Percentiles rank a stretch among this genome's conserved stretches.
Conservation (phyloP, 176 grass and related monocot genomes). For the Thalia dealbata region DNA sequence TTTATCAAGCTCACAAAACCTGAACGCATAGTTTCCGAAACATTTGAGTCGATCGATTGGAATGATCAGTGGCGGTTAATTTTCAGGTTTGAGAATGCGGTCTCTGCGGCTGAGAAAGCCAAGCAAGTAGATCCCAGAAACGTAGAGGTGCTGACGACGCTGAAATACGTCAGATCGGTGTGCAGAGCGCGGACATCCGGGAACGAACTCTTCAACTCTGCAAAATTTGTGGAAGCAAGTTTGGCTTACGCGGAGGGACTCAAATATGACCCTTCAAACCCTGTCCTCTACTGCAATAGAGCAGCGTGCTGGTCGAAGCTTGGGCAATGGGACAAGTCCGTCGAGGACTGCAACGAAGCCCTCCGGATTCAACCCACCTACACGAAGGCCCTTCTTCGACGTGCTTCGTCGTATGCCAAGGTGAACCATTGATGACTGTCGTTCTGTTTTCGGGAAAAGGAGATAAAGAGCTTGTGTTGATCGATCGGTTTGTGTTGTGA, state of each 20-base stretch:
- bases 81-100: conserved; percentile 39
- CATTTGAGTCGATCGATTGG: neutral
- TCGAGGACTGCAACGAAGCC: conserved; percentile 94
- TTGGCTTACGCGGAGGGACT: conserved; percentile 84
- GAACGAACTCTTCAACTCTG: conserved; percentile 88
- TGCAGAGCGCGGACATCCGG: conserved; percentile 56
- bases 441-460: too few species aligned
- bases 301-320: conserved; percentile 86
- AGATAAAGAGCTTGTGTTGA: too few species aligned
- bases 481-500: too few species aligned
- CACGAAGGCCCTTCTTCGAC: conserved; percentile 84
- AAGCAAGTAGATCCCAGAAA: conserved; percentile 62
- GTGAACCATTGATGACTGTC: conserved; percentile 10
- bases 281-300: conserved; percentile 90
- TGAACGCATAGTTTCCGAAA: neutral
- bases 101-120: conserved; percentile 57
- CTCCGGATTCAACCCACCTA: conserved; percentile 82
- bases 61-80: neutral
- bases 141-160: conserved; percentile 40
- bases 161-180: conserved; percentile 60
- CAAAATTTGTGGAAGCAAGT: conserved; percentile 66
- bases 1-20: neutral
- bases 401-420: conserved; percentile 82
- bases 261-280: conserved; percentile 60
- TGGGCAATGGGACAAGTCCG: conserved; percentile 78